phyloP scores from a whole-genome alignment of 371 early-diverging fungal genomes.

The Choanephora cucurbitarum region DNA sequence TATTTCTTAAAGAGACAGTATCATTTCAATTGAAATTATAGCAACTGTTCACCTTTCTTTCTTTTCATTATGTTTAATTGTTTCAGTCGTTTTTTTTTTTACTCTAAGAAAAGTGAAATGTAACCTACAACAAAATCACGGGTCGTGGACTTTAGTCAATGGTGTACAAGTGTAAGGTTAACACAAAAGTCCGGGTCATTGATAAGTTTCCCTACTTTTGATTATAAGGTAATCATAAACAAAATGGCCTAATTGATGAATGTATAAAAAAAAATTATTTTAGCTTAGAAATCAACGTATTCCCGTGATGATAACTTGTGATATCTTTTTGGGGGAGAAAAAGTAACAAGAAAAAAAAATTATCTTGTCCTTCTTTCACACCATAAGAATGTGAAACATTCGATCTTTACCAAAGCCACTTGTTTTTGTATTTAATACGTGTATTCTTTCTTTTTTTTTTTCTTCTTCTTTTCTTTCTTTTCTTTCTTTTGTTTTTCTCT shows the following conservation, averaged over 20 bases:
- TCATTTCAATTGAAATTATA: too few relatives aligned
- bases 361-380: conserved; percentile 24
- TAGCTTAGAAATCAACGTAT: conserved; percentile 4
- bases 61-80: too few relatives aligned
- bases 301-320: conserved; percentile 28
- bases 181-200: conserved; percentile 22
- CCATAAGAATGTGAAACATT: conserved; percentile 26
- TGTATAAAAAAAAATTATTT: too few relatives aligned
- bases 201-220: too few relatives aligned
- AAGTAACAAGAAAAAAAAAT: conserved; percentile 1
- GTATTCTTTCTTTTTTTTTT: conserved; percentile 1
- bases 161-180: conserved; percentile 21
- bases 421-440: conserved; percentile 6
- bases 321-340: conserved; percentile 13
- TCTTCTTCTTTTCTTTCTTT: conserved; percentile 8
- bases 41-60: too few relatives aligned
- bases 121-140: conserved; percentile 26
- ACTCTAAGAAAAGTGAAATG: conserved; percentile 14
- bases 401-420: conserved; percentile 9
- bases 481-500: background rate
- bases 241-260: too few relatives aligned
- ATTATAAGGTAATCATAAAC: too few relatives aligned
- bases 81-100: conserved; percentile 1
- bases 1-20: too few relatives aligned
- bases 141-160: conserved; percentile 19